These are phyloP conservation scores for Paxillus involutus DNA, from an alignment of 768 basidiomycete genomes.

Conservation along the genomic window DNA sequence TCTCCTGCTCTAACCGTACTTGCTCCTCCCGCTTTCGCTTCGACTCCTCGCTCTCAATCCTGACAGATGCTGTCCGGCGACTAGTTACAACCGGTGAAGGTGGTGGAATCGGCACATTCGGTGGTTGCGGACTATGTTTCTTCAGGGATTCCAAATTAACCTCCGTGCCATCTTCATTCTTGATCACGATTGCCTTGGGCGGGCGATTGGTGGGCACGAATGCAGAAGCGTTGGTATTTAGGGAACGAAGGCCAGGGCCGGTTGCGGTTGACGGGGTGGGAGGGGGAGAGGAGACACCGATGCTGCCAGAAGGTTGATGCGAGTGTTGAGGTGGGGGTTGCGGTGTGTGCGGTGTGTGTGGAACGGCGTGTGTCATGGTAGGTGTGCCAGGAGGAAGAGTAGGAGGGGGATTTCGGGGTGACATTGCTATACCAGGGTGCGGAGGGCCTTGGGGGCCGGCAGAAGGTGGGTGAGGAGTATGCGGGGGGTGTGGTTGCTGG, in stretches of 20 bases:
- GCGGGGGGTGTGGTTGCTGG: conserved; percentile 45
- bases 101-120: conserved; percentile 39
- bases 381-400: conserved; percentile 66
- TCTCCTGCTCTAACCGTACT: conserved; percentile 40
- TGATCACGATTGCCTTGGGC: conserved; percentile 52
- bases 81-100: conserved; percentile 29
- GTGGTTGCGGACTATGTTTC: conserved; percentile 43
- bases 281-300: conserved; percentile 56
- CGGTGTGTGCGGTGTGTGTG: conserved; percentile 43
- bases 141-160: conserved; percentile 57
- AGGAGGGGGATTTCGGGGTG: conserved; percentile 61
- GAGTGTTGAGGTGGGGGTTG: conserved; percentile 45
- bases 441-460: conserved; percentile 40
- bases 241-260: conserved; percentile 38
- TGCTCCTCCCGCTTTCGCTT: conserved; percentile 49
- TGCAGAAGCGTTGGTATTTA: conserved; percentile 62
- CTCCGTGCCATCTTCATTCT: conserved; percentile 64
- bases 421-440: conserved; percentile 59
- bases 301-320: conserved; percentile 45
- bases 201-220: conserved; percentile 59
- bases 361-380: conserved; percentile 59
- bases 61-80: conserved; percentile 39
- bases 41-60: conserved; percentile 65
- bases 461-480: conserved; percentile 40
- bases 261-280: conserved; percentile 61